Percentiles rank a stretch among this genome's conserved stretches.
These are phyloP conservation scores for Sapria himalayana DNA, from an alignment of 345 rosid genomes.

Conservation along the genomic window DNA sequence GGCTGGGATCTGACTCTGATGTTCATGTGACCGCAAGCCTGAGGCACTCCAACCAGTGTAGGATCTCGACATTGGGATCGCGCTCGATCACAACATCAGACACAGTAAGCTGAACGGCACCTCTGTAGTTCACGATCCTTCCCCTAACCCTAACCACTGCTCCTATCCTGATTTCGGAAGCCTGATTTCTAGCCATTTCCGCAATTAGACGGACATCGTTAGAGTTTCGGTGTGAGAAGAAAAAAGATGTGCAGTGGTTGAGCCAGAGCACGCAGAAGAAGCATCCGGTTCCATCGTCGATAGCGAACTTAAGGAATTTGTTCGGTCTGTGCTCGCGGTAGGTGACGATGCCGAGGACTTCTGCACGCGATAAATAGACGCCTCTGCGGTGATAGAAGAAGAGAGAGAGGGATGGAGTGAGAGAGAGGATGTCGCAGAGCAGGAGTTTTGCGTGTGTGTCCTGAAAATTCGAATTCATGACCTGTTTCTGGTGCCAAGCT, in stretches of 20 bases:
- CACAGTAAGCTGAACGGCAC: slow-evolving; percentile 40
- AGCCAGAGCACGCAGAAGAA: slow-evolving; percentile 64
- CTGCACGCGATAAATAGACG: slow-evolving; percentile 29
- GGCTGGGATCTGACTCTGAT: no score
- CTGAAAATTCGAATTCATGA: slow-evolving; percentile 18
- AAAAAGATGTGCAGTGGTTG: slow-evolving; percentile 41
- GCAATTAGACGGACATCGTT: slow-evolving; percentile 29
- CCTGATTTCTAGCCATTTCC: slow-evolving; percentile 18
- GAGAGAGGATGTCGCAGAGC: slow-evolving; percentile 27
- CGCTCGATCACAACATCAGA: slow-evolving; percentile 40
- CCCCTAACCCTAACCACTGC: slow-evolving; percentile 50
- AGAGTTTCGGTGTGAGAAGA: slow-evolving; percentile 25
- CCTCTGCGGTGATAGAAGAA: slow-evolving; percentile 16
- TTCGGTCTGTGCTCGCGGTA: slow-evolving; percentile 26
- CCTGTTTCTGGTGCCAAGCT: no score
- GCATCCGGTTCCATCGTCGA: slow-evolving; percentile 58
- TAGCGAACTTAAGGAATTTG: slow-evolving; percentile 37
- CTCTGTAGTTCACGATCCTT: slow-evolving; percentile 34
- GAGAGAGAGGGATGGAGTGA: slow-evolving; percentile 15
- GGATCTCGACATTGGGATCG: slow-evolving; percentile 62
- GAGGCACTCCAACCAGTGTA: slow-evolving; percentile 62
- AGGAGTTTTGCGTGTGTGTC: slow-evolving; percentile 40
- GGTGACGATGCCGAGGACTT: slow-evolving; percentile 35
- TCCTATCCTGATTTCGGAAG: slow-evolving; percentile 28
- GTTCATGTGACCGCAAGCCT: no score